Evolutionary conservation across 176 grass and related monocot genomes (phyloP).

Genomic region (Zizania latifolia): DNA sequence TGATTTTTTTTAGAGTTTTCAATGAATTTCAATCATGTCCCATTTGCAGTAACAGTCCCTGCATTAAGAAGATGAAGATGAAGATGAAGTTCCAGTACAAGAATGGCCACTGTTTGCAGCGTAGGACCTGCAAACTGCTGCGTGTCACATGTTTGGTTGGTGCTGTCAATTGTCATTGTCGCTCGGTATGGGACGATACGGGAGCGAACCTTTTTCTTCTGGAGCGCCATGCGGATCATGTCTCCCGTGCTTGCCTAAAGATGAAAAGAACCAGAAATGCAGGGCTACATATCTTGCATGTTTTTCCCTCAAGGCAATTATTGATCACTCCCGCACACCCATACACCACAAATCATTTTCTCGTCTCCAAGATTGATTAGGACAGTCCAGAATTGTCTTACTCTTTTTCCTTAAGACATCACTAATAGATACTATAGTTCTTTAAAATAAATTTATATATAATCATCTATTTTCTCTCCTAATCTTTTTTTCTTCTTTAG

Average conservation of each 20-base stretch:
- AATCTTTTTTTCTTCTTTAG: too few species aligned
- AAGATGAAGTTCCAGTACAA: too few species aligned
- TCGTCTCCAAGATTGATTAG: not conserved
- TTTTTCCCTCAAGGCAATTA: not conserved
- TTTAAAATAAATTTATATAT: too few species aligned
- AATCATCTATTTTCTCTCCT: too few species aligned
- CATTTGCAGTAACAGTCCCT: not conserved
- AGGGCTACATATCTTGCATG: not conserved
- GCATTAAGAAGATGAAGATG: too few species aligned
- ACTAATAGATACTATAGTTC: too few species aligned
- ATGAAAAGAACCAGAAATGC: not conserved
- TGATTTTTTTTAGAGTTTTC: too few species aligned
- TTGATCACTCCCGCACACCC: not conserved
- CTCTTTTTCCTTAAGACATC: too few species aligned
- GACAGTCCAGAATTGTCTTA: too few species aligned
- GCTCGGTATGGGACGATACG: not conserved
- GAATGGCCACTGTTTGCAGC: not conserved
- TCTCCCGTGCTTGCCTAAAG: not conserved
- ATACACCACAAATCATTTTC: not conserved
- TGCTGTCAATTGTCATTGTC: slow-evolving; percentile 12
- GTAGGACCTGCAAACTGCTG: not conserved
- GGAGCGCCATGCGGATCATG: not conserved
- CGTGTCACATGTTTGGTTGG: not conserved
- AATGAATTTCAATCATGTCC: too few species aligned
- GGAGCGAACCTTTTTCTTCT: not conserved